Evolutionary conservation across 108 stramenopile genomes (phyloP).

Genomic region (Seminavis robusta): DNA sequence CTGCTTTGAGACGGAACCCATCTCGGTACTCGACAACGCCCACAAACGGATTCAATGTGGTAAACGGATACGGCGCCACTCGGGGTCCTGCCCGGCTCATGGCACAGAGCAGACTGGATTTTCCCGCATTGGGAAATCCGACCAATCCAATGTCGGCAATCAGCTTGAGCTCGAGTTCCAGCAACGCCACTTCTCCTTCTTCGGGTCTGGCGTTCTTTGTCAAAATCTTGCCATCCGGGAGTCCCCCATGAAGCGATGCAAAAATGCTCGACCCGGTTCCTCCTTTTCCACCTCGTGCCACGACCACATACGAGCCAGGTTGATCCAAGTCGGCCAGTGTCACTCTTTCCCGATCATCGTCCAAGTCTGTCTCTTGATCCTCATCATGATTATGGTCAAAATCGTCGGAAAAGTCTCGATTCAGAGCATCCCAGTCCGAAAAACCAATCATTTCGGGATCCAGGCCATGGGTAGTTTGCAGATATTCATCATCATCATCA

Average conservation of each 20-base stretch:
- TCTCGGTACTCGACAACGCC: conserved; percentile 88
- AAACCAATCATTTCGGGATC: conserved; percentile 2
- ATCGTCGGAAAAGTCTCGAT: background rate
- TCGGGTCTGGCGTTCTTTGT: conserved; percentile 39
- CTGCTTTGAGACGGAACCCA: conserved; percentile 74
- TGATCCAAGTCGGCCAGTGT: conserved; percentile 75
- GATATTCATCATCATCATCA: conserved; percentile 4
- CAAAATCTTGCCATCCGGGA: conserved; percentile 26
- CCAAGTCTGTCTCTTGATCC: conserved; percentile 25
- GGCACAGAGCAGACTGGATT: conserved; percentile 82
- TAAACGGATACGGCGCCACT: conserved; percentile 97
- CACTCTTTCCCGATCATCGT: conserved; percentile 48
- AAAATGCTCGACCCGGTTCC: conserved; percentile 64
- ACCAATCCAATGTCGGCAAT: conserved; percentile 98
- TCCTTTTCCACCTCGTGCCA: conserved; percentile 74
- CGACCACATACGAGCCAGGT: conserved; percentile 62
- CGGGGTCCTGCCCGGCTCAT: conserved; percentile 89
- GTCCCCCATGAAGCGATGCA: conserved; percentile 45
- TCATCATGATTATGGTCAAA: conserved; percentile 6
- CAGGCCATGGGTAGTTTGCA: no score
- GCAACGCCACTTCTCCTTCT: conserved; percentile 42
- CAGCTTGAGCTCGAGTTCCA: conserved; percentile 92
- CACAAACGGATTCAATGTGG: conserved; percentile 93
- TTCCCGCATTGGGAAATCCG: conserved; percentile 99
- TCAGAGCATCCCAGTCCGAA: background rate